Evolutionary conservation across 2,329 filamentous ascomycete species (phyloP).

Genomic region (Setomelanomma holmii): DNA sequence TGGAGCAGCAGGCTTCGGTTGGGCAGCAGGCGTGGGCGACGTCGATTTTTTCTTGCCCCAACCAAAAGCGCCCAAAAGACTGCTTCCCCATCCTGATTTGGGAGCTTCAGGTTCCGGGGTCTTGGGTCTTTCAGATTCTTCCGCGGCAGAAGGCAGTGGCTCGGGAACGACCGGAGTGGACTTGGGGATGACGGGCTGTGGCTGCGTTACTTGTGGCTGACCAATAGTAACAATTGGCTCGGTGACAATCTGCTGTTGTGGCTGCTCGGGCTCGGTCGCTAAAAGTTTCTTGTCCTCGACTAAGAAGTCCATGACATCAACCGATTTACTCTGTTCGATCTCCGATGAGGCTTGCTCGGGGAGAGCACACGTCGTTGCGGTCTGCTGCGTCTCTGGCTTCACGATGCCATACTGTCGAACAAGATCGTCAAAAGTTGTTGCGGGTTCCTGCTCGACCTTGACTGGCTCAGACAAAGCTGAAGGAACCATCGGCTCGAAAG

Average conservation of each 20-base stretch:
- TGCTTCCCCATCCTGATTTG: conserved; percentile 31
- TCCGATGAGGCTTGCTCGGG: conserved; percentile 18
- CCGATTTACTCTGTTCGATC: conserved; percentile 4
- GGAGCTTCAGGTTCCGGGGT: conserved; percentile 9
- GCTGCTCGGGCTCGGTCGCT: neutral
- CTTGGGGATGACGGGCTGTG: conserved; percentile 1
- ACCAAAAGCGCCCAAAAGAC: conserved; percentile 39
- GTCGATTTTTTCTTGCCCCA: conserved; percentile 40
- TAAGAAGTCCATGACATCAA: conserved; percentile 20
- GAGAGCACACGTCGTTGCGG: conserved; percentile 22
- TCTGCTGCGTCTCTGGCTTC: conserved; percentile 6
- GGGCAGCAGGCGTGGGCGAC: conserved; percentile 15
- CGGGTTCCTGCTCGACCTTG: neutral
- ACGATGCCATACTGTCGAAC: neutral
- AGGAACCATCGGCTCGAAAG: too few relatives aligned
- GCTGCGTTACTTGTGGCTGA: neutral
- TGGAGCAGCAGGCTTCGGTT: too few relatives aligned
- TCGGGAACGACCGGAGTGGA: neutral
- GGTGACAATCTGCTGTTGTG: neutral
- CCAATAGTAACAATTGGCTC: neutral
- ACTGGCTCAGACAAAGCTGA: neutral
- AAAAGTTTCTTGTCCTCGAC: conserved; percentile 12
- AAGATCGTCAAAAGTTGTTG: neutral
- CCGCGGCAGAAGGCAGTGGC: neutral
- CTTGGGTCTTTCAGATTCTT: neutral